Evolutionary conservation across 768 basidiomycete species (phyloP).

Genomic region (Leccinum rimulosum): DNA sequence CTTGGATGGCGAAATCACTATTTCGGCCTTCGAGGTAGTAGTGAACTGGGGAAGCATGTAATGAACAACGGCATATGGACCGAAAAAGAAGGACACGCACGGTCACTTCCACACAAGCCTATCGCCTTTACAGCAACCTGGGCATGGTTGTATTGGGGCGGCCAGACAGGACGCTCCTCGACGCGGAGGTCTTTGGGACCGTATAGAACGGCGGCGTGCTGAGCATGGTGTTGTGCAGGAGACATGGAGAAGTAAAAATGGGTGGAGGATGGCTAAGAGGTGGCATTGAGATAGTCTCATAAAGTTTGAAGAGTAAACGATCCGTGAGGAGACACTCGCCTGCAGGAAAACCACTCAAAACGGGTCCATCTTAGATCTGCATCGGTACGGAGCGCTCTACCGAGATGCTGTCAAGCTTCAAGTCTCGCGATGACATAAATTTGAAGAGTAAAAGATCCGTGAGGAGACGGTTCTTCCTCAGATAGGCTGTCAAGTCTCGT

Average conservation of each 20-base stretch:
- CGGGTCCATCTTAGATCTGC: slow-evolving; percentile 16
- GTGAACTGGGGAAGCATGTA: slow-evolving; percentile 56
- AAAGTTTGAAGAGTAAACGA: slow-evolving; percentile 30
- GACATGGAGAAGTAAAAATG: slow-evolving; percentile 35
- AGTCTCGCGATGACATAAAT: slow-evolving; percentile 28
- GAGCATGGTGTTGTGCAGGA: slow-evolving; percentile 48
- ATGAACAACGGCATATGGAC: slow-evolving; percentile 2
- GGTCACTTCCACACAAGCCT: slow-evolving; percentile 87
- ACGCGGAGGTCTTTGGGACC: slow-evolving; percentile 80
- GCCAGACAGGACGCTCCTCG: slow-evolving; percentile 70
- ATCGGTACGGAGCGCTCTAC: slow-evolving; percentile 31
- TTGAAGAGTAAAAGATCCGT: too few relatives aligned
- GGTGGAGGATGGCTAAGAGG: slow-evolving; percentile 23
- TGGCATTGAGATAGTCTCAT: slow-evolving; percentile 32
- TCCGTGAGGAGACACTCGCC: slow-evolving; percentile 24
- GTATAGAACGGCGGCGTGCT: slow-evolving; percentile 78
- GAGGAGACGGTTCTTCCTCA: too few relatives aligned
- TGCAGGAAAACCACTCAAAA: slow-evolving; percentile 28
- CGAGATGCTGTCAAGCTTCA: slow-evolving; percentile 28
- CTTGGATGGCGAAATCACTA: slow-evolving; percentile 84
- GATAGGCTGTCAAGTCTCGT: too few relatives aligned
- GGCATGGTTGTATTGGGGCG: slow-evolving; percentile 68
- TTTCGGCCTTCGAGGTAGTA: slow-evolving; percentile 89
- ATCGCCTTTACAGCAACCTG: slow-evolving; percentile 81
- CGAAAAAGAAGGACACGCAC: slow-evolving; percentile 39